Evolutionary conservation across 208 protist genomes (phyloP).

Genomic region (Herpetomonas samuelpessoai): DNA sequence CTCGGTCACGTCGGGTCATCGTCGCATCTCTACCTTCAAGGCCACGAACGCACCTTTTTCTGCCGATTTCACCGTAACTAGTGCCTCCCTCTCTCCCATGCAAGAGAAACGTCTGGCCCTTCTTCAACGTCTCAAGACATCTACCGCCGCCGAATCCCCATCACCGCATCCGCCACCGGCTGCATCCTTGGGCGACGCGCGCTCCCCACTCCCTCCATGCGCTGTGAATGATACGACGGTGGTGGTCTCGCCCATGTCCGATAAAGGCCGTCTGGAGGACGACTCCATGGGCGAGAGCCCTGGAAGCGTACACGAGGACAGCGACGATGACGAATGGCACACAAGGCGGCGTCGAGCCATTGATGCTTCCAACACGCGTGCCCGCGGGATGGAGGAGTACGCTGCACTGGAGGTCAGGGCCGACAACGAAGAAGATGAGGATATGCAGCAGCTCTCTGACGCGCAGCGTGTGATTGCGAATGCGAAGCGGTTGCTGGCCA

Average conservation of each 20-base stretch:
- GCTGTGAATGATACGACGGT: not conserved
- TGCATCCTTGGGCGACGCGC: too few relatives aligned
- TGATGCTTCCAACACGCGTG: too few relatives aligned
- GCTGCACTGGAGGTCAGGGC: not conserved
- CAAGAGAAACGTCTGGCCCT: too few relatives aligned
- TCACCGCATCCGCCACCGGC: too few relatives aligned
- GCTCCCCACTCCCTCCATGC: not conserved
- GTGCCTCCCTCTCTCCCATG: too few relatives aligned
- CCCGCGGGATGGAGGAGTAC: too few relatives aligned
- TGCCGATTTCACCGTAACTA: too few relatives aligned
- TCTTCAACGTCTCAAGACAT: too few relatives aligned
- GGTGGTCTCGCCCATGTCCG: not conserved
- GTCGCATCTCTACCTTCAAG: too few relatives aligned
- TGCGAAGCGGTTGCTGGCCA: not conserved
- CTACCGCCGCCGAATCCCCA: too few relatives aligned
- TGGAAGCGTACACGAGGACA: not conserved
- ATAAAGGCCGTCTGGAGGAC: not conserved
- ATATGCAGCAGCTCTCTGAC: not conserved
- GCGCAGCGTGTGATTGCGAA: not conserved
- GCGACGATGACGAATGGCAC: not conserved
- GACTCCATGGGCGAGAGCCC: not conserved
- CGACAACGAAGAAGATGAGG: constrained; percentile 1
- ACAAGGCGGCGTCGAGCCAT: not conserved
- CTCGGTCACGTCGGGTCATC: too few relatives aligned
- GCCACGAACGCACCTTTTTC: too few relatives aligned